phyloP scores from a whole-genome alignment of 2,329 filamentous ascomycete genomes.

The Penicillium corylophilum region DNA sequence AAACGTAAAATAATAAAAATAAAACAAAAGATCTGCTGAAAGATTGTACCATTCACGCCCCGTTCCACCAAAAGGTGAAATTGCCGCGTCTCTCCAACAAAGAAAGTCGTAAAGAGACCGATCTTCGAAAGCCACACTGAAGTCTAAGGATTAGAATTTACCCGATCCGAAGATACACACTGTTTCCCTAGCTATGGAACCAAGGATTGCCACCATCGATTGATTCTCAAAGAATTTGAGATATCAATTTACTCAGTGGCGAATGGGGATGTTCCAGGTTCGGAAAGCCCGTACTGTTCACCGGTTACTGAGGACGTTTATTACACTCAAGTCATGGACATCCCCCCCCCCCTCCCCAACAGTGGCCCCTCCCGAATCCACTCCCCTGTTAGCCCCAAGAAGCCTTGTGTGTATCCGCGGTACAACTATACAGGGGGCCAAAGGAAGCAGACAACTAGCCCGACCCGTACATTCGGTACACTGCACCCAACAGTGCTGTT shows the following conservation, averaged over 20 bases:
- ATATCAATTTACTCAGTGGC: slow-evolving; percentile 22
- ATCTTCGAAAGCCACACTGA: neutral
- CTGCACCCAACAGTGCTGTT: slow-evolving; percentile 24
- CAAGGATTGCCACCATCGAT: slow-evolving; percentile 16
- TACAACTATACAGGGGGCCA: slow-evolving; percentile 26
- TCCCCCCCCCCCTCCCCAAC: too few relatives aligned
- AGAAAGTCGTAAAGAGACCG: slow-evolving; percentile 2
- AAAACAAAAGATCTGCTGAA: slow-evolving; percentile 13
- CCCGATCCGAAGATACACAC: slow-evolving; percentile 6
- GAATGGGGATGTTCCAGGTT: neutral
- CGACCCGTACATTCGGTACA: slow-evolving; percentile 18
- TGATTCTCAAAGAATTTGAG: neutral
- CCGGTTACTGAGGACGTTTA: slow-evolving; percentile 5
- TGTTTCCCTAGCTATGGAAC: neutral
- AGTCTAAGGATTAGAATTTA: slow-evolving; percentile 1
- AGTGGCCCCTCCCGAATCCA: neutral
- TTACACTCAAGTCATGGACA: too few relatives aligned
- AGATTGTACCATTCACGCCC: slow-evolving; percentile 15
- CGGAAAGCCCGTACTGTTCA: slow-evolving; percentile 14
- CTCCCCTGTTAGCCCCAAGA: slow-evolving; percentile 17
- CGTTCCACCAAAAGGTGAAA: slow-evolving; percentile 3
- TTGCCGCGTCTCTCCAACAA: slow-evolving; percentile 18
- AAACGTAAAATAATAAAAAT: neutral
- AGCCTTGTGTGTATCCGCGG: slow-evolving; percentile 25
- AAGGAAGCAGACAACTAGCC: slow-evolving; percentile 24